Base-by-base conservation (phyloP, 768 basidiomycete genomes). In the Suillus luteus region DNA sequence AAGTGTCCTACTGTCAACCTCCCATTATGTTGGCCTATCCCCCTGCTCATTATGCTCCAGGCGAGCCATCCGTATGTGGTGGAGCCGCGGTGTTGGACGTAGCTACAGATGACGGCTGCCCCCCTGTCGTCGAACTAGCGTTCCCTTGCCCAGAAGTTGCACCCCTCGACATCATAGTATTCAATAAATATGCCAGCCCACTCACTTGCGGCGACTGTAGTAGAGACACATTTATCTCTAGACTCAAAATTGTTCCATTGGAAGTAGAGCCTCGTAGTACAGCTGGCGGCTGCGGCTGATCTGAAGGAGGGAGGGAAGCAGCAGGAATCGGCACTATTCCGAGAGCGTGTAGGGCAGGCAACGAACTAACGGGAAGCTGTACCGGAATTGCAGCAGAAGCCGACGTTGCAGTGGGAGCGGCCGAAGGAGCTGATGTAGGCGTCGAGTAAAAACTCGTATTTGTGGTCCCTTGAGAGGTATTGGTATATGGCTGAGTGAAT, bases 211-310 rank as follows among this genome's bases (percentile, higher is more conserved):
- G 79, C 19, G 86, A 81, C 73, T 91, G 88, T 61, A 94, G 78
- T 22, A 88, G 75, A 17, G 87, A 86, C 35, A 92, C 85, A 65
- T 93, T 92, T 71, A 94, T 90, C 66, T 93, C 92, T 61, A 94
- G 76, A 71, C 83, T 89, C 63, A 92, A 74, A 81, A 89, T 86
- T 22, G 84, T 82, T 14, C 91, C 91, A 69, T 91, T 87, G 8
- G 86, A 83, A 3, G 86, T 86, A 1, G 89, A 87, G 35, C 90
- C 87, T 44, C 87, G 84, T 58, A 93, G 78, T 17, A 93, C 83
- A n/a, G 90, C 91, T n/a, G 88, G 82, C 0, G 91, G 89, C 68
- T 86, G 88, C 19, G 85, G 80, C 66, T 88, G 85, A 27, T 82
- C 85, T 51, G 84, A 77, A 15, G 81, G 69, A 27, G 83, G 80